Base-by-base conservation (phyloP, 2,329 filamentous ascomycete species). In the Monilinia vaccinii-corymbosi region DNA sequence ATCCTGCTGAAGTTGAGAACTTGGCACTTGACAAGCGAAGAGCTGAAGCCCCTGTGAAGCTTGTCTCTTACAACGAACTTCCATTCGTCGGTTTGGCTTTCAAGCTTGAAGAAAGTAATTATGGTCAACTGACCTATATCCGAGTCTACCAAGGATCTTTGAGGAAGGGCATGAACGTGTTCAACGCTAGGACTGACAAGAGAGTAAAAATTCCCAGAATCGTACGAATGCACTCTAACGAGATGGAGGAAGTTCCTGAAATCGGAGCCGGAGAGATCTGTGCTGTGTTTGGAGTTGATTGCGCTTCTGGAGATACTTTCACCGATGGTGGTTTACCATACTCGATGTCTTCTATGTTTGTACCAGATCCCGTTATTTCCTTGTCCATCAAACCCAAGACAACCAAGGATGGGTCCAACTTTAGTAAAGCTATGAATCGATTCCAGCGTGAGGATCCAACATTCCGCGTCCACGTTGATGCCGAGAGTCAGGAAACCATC, bases 401-500 rank as follows among this genome's bases (percentile, higher is more conserved):
- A 73, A 91, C 83, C 73, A 94, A 90, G 73, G 93, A 99, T 70
- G 86, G 88, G 61, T 85, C 90, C 72, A 94, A 95, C 78, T 99
- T 99, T 81, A 92, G 87, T 72, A 99, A 99, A 78, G 94, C 94
- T 67, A 97, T 99, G 86, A 94, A 93, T 74, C 89, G 94, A 68
- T 99, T 99, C 83, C 93, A 97, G 76, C 88, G 94, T 65, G 94
- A 99, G 76, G 94, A 99, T 70, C 94, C 94, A 4, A 99, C 94
- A 14, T 99, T 99, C 84, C 86, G 94, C 58, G 89, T 99, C 42
- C 88, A 91, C 69, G 91, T 96, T 69, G 94, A 99, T 71, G 76
- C 84, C 18, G 94, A 99, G 77, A 93, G 88, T 65, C 88, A 96
- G 72, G 91, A 99, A 78, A 97, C 93, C 51, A 96, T 99, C 71